A percentile compares a stretch with the other conserved stretches of the same genome.
Conservation (phyloP, 108 stramenopile genomes). For the Nitzschia inconspicua region DNA sequence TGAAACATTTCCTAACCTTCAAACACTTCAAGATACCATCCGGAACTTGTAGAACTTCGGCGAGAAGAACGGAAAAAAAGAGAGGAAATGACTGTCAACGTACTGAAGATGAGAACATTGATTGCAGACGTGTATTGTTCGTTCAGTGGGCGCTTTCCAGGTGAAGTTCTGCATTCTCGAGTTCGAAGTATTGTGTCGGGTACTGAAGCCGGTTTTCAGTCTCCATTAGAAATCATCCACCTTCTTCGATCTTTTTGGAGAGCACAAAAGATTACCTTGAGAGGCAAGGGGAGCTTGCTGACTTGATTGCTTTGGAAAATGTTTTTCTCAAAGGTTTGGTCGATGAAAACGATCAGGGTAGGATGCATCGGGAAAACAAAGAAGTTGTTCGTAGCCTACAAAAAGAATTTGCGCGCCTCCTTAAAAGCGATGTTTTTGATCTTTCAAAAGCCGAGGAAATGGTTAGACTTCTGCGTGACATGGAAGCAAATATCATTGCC, state of each 20-base stretch:
- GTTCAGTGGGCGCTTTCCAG: background rate
- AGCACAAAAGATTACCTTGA: too few relatives aligned
- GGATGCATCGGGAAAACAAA: too few relatives aligned
- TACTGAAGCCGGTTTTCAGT: background rate
- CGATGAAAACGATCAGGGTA: too few relatives aligned
- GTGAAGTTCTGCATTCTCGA: background rate
- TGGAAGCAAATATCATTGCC: background rate
- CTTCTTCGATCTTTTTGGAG: background rate
- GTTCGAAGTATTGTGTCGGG: background rate
- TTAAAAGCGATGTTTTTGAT: background rate
- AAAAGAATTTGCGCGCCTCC: background rate
- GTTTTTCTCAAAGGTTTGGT: too few relatives aligned
- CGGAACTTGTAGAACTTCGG: background rate
- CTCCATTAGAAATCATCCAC: background rate
- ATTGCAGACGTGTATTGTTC: too few relatives aligned
- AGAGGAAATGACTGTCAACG: background rate
- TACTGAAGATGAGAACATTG: background rate
- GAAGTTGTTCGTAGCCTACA: too few relatives aligned
- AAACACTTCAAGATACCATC: background rate
- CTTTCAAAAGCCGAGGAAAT: background rate
- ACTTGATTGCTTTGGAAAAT: too few relatives aligned
- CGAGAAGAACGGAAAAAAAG: background rate
- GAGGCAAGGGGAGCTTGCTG: too few relatives aligned
- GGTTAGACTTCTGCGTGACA: background rate
- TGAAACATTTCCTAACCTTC: background rate